Evolutionary conservation across 306 rosid species (phyloP), one percentile per base, ranked within the genome.

Genomic region (Myrica gale): DNA sequence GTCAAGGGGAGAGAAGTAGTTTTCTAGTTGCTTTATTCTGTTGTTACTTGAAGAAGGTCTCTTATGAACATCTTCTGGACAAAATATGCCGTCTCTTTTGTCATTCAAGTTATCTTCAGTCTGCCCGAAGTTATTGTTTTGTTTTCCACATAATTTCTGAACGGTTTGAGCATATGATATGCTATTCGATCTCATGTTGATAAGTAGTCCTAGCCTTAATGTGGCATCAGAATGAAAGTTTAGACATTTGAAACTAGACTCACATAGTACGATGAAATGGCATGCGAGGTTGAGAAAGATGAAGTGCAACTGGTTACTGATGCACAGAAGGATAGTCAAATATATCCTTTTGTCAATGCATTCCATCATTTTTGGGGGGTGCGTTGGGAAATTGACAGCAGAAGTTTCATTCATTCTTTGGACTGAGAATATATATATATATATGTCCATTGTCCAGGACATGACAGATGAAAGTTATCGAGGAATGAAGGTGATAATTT

Each of bases 221-320:
- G 53, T 58, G 55, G 56, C 62, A 56, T 73, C 39, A 37, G 12
- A 23, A 26, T n/a, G 37, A 55, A 60, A 62, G 67, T 37, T 56
- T 32, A 9, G 19, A 23, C 16, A 17, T 20, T 47, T 32, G 68
- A 15, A 61, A 9, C 67, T 61, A 61, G 67, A 61, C 32, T 57
- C 41, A 57, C 32, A 9, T 60, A 4, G 9, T 4, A 11, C 12
- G 39, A 21, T 1, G 67, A 60, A 60, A 11, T 61, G 44, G 2
- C 12, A 17, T 61, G 67, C 3, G 37, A 61, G 13, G 44, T 61
- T 11, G 67, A 26, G 67, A 61, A 32, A 61, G 7, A 61, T 2
- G 12, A 11, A 32, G 2, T 61, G 44, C 7, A 16, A 12, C 32
- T 61, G 21, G 3, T 32, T 32, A 32, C 37, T 32, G 37, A 32